phyloP scores from a whole-genome alignment of 1,139 yeast genomes.

The Diutina pseudorugosa region DNA sequence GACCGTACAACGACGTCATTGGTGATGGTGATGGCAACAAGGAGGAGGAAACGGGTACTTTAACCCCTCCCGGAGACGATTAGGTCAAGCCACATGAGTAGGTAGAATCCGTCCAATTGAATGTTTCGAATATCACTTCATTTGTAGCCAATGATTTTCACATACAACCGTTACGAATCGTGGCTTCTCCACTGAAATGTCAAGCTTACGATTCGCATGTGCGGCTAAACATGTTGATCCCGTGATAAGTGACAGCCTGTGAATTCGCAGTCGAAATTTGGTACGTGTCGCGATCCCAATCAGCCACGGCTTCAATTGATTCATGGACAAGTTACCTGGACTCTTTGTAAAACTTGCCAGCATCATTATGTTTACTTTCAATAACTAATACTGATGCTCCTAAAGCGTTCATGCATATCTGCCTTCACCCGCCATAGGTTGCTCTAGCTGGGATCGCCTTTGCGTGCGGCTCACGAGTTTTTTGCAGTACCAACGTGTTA shows the following conservation, averaged over 20 bases:
- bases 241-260: no score
- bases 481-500: not conserved
- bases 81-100: not conserved
- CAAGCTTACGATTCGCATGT: not conserved
- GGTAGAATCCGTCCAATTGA: no score
- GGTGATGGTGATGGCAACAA: conserved; percentile 2
- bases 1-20: conserved; percentile 1
- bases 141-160: not conserved
- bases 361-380: no score
- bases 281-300: not conserved
- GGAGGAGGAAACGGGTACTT: not conserved
- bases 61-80: not conserved
- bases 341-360: no score
- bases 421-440: not conserved
- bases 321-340: no score
- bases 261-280: not conserved
- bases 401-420: no score
- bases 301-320: no score
- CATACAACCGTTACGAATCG: no score
- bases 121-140: no score
- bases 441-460: not conserved
- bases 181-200: no score
- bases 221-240: not conserved
- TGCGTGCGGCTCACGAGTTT: not conserved
- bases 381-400: no score